Percentiles rank a stretch among this genome's conserved stretches.
These are phyloP conservation scores for Aspergillus cristatus DNA, from an alignment of 495 filamentous ascomycete genomes.

Conservation along the genomic window DNA sequence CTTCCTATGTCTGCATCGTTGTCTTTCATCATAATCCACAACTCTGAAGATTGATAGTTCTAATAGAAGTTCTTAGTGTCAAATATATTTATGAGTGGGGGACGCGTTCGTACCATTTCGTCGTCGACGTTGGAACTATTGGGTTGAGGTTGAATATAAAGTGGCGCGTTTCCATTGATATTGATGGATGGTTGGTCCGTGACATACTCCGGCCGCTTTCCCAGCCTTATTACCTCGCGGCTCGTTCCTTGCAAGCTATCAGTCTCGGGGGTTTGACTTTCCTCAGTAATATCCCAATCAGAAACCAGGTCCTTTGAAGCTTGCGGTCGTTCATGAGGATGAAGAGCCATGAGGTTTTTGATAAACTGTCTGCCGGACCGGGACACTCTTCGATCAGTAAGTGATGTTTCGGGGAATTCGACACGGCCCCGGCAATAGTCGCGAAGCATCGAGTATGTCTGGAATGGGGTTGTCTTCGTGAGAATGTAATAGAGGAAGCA, in stretches of 20 bases:
- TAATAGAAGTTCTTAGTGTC: not conserved
- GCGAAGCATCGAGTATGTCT: not conserved
- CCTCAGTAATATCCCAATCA: not conserved
- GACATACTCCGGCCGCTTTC: too few species aligned
- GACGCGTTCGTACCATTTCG: not conserved
- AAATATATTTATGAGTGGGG: too few species aligned
- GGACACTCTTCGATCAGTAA: not conserved
- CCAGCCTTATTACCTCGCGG: too few species aligned
- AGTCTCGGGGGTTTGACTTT: too few species aligned
- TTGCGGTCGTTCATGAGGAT: not conserved
- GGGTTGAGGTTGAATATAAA: too few species aligned
- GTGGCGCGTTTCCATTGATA: too few species aligned
- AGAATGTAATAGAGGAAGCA: conserved; percentile 12
- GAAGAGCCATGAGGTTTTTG: not conserved
- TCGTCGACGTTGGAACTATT: not conserved
- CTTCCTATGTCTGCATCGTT: not conserved
- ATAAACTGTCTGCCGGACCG: not conserved
- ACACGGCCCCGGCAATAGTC: not conserved
- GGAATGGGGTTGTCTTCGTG: not conserved
- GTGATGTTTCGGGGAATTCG: not conserved
- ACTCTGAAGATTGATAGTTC: conserved; percentile 1
- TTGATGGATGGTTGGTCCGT: too few species aligned
- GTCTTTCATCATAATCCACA: not conserved
- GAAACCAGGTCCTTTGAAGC: not conserved
- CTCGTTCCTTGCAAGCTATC: too few species aligned